phyloP scores from a whole-genome alignment of 2,329 filamentous ascomycete species.

The Diplocarpon rosae region DNA sequence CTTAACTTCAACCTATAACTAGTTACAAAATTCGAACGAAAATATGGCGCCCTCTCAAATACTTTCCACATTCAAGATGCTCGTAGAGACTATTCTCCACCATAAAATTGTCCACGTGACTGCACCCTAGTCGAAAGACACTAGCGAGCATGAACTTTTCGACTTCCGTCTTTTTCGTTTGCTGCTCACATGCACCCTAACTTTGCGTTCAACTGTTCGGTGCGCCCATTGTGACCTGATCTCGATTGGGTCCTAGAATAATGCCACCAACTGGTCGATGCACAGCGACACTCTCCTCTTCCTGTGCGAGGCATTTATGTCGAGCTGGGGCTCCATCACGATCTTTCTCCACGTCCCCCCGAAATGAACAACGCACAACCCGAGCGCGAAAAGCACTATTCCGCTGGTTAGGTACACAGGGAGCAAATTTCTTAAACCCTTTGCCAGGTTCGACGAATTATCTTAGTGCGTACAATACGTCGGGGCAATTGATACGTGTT shows the following conservation, averaged over 20 bases:
- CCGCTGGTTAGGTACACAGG: slow-evolving; percentile 23
- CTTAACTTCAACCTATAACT: no score
- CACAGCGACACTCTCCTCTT: slow-evolving; percentile 13
- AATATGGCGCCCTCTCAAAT: no score
- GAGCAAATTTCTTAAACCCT: slow-evolving; percentile 22
- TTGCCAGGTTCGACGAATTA: slow-evolving; percentile 25
- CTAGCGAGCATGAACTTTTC: not conserved
- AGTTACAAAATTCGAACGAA: no score
- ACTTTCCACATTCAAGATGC: no score
- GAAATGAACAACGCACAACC: slow-evolving; percentile 19
- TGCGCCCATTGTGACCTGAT: slow-evolving; percentile 6
- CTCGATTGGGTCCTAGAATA: slow-evolving; percentile 12
- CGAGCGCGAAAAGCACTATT: slow-evolving; percentile 23
- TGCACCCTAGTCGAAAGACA: not conserved
- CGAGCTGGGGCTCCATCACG: slow-evolving; percentile 16
- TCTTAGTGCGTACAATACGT: slow-evolving; percentile 22
- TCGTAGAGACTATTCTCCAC: no score
- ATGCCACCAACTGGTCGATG: slow-evolving; percentile 25
- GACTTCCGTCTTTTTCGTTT: not conserved
- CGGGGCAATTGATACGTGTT: slow-evolving; percentile 23
- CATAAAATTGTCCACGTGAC: no score
- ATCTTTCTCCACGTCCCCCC: slow-evolving; percentile 25
- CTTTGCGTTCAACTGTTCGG: slow-evolving; percentile 5
- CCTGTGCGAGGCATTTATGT: slow-evolving; percentile 20
- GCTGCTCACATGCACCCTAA: no score